phyloP scores from a whole-genome alignment of 176 grass and related monocot genomes.

The Melocanna baccifera region DNA sequence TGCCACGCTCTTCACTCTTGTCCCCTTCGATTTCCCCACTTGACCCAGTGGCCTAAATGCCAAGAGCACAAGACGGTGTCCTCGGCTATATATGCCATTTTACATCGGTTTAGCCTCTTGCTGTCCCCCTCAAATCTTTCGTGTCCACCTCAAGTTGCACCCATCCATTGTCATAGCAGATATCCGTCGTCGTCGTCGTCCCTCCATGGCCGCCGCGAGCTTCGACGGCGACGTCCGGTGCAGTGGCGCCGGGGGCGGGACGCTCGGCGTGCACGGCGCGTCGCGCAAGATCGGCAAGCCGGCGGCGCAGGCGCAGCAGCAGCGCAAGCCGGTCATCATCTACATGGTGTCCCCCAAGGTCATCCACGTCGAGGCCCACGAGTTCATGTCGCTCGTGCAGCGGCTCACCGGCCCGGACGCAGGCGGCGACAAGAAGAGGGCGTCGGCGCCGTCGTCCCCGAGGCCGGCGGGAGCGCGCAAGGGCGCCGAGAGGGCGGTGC shows the following conservation, averaged over 20 bases:
- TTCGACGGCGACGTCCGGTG: slow-evolving; percentile 22
- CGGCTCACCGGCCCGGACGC: slow-evolving; percentile 70
- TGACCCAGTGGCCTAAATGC: neutral
- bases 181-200: neutral
- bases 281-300: slow-evolving; percentile 70
- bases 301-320: slow-evolving; percentile 11
- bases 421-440: neutral
- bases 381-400: slow-evolving; percentile 89
- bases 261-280: slow-evolving; percentile 49
- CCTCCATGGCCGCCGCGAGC: slow-evolving; percentile 39
- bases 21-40: slow-evolving; percentile 10
- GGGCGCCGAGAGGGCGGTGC: neutral
- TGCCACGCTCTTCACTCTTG: slow-evolving; percentile 17
- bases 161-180: neutral
- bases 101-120: slow-evolving; percentile 34
- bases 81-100: slow-evolving; percentile 27
- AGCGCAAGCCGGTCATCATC: slow-evolving; percentile 73
- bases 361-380: slow-evolving; percentile 81
- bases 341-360: slow-evolving; percentile 89
- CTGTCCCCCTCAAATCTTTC: slow-evolving; percentile 37
- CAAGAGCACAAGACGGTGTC: slow-evolving; percentile 13
- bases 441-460: slow-evolving; percentile 15
- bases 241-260: neutral
- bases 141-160: slow-evolving; percentile 32
- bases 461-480: neutral